phyloP scores from a whole-genome alignment of 805 yeast species.

The Zygosaccharomyces lentus region DNA sequence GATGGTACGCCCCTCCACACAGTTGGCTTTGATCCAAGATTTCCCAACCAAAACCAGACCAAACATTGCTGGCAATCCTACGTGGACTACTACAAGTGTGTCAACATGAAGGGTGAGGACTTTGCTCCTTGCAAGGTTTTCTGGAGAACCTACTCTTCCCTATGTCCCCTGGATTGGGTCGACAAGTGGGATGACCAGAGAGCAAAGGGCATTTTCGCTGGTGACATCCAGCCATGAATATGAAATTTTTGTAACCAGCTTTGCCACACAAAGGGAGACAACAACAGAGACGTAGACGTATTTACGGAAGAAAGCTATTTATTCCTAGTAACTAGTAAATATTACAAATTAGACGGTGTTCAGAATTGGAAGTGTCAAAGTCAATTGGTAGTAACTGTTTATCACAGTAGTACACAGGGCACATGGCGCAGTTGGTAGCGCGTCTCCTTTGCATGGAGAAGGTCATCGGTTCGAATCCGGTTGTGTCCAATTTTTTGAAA shows the following conservation, averaged over 20 bases:
- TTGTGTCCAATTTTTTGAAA: conserved; percentile 49
- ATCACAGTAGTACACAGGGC: conserved; percentile 8
- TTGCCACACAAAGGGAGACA: neutral
- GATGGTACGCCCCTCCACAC: conserved; percentile 49
- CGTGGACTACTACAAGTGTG: conserved; percentile 97
- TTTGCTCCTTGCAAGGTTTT: conserved; percentile 96
- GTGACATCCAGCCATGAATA: conserved; percentile 40
- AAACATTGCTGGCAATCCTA: conserved; percentile 98
- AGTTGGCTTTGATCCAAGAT: conserved; percentile 83
- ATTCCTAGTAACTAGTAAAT: conserved; percentile 4
- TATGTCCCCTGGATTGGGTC: conserved; percentile 82
- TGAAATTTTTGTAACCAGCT: neutral
- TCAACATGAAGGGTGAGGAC: conserved; percentile 95
- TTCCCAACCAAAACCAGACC: conserved; percentile 97
- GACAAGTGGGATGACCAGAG: conserved; percentile 89
- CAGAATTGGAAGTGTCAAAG: too few relatives aligned
- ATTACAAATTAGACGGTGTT: neutral
- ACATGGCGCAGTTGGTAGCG: conserved; percentile 77
- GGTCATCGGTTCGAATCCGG: conserved; percentile 77
- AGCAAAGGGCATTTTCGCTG: conserved; percentile 54
- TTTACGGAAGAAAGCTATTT: conserved; percentile 5
- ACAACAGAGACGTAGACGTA: neutral
- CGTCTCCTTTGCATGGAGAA: conserved; percentile 73
- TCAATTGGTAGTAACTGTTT: neutral
- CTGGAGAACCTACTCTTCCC: conserved; percentile 81